Base-by-base conservation (phyloP, 2,329 filamentous ascomycete species). In the Leptosphaerulina australis region DNA sequence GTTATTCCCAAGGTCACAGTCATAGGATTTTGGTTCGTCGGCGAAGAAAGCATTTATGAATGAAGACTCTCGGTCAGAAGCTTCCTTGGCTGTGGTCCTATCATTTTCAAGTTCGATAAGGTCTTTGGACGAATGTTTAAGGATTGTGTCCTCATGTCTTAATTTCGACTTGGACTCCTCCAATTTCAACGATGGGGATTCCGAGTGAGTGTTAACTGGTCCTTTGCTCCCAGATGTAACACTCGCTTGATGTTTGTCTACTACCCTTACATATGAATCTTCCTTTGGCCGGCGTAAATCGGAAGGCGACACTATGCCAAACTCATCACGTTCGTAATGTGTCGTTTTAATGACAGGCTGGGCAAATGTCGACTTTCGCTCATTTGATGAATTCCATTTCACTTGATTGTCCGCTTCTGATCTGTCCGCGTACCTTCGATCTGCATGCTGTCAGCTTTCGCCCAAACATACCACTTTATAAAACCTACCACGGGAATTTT, bases 291-390 rank as follows among this genome's bases (percentile, higher is more conserved):
- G 57, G 30, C 69, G 58, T 5, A 62, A 30, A 55, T 72, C 69
- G 5, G 67, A 71, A 10, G 69, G 69, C n/a, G 68, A 71, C 20
- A 50, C 45, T 5, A 70, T 56, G 8, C 64, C 64, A 15, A 47
- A 54, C 14, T 58, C 46, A 15, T 63, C 53, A 7, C 49, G 50
- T 24, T 61, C 60, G 17, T 66, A 57, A 36, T 43, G 38, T 9
- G 43, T 53, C 17, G 53, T 30, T 34, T 55, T 60, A 28, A 55
- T 48, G 2, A 35, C 51, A 26, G 62, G 60, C 25, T 62, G 43
- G 8, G 53, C 49, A 28, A 64, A 66, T 3, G 47, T 20, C 4
- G 50, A 36, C 14, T 50, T 53, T 15, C 46, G 40, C 20, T 52
- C 39, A 18, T 3, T 10, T n/a, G 37, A 34, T 2, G 25, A 6